Conservation (phyloP, 2,329 filamentous ascomycete genomes). For the Thielaviopsis punctulata region DNA sequence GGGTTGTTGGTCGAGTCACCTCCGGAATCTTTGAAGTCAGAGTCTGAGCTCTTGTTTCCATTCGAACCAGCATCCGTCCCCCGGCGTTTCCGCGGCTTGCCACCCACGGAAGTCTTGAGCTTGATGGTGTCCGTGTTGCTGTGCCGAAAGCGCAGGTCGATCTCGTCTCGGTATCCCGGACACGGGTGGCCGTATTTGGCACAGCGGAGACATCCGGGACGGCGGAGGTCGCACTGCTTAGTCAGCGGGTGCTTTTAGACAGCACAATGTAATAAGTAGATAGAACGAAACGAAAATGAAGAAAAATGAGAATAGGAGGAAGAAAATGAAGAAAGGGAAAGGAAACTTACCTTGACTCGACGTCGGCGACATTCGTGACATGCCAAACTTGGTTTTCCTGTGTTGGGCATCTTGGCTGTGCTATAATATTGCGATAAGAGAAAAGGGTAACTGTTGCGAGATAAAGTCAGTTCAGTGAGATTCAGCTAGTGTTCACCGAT, state of each 20-base stretch:
- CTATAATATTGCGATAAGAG: no score
- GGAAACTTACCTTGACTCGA: conserved; percentile 8
- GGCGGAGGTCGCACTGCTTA: conserved; percentile 8
- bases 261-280: neutral
- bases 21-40: neutral
- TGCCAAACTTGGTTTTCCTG: conserved; percentile 10
- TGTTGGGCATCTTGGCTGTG: conserved; percentile 6
- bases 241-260: neutral
- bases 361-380: conserved; percentile 11
- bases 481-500: neutral
- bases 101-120: neutral
- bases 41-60: no score
- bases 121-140: conserved; percentile 12
- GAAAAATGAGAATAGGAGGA: neutral
- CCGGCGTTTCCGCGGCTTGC: neutral
- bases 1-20: neutral
- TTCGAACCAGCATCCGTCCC: no score
- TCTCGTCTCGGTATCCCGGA: conserved; percentile 10
- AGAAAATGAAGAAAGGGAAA: neutral
- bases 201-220: conserved; percentile 10
- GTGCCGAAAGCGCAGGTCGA: conserved; percentile 12
- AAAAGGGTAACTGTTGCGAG: no score
- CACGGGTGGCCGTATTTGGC: conserved; percentile 8
- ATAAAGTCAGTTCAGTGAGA: no score
- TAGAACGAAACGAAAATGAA: neutral